phyloP scores from a whole-genome alignment of 2,329 filamentous ascomycete species.

The Thermoascus crustaceus region DNA sequence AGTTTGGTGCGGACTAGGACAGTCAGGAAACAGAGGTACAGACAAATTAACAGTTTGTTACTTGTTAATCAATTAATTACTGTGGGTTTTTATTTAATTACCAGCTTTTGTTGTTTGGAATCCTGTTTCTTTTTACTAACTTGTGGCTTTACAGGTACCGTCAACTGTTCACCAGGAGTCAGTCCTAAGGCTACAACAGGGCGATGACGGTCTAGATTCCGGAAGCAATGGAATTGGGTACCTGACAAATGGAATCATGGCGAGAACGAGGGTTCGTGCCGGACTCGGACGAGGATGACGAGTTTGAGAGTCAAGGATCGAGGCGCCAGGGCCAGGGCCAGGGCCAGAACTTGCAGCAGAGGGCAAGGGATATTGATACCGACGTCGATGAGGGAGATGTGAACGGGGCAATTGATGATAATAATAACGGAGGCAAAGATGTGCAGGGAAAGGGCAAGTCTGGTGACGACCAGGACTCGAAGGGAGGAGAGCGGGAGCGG shows the following conservation, averaged over 20 bases:
- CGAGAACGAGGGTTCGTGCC: constrained; percentile 44
- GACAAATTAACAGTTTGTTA: too few relatives aligned
- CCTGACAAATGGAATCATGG: constrained; percentile 41
- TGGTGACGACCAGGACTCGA: background rate
- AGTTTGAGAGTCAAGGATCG: constrained; percentile 27
- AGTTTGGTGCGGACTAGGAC: too few relatives aligned
- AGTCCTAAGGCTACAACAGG: background rate
- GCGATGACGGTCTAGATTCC: constrained; percentile 22
- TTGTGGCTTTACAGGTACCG: too few relatives aligned
- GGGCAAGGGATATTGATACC: background rate
- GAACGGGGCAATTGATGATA: constrained; percentile 2
- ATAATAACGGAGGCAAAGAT: constrained; percentile 6
- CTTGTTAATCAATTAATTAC: too few relatives aligned
- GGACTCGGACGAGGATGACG: constrained; percentile 43
- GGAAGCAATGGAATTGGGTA: constrained; percentile 30
- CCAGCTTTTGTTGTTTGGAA: too few relatives aligned
- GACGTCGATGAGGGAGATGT: constrained; percentile 1
- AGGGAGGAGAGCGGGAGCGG: too few relatives aligned
- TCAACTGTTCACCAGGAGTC: constrained; percentile 4
- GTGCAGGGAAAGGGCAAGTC: background rate
- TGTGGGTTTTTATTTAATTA: too few relatives aligned
- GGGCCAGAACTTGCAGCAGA: constrained; percentile 1
- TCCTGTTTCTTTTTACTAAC: background rate
- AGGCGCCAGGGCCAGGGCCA: constrained; percentile 5
- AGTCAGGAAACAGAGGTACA: too few relatives aligned